A percentile compares a stretch with the other conserved stretches of the same genome.
These are phyloP conservation scores for Oryza australiensis DNA, from an alignment of 176 grass and related monocot species.

Conservation along the genomic window DNA sequence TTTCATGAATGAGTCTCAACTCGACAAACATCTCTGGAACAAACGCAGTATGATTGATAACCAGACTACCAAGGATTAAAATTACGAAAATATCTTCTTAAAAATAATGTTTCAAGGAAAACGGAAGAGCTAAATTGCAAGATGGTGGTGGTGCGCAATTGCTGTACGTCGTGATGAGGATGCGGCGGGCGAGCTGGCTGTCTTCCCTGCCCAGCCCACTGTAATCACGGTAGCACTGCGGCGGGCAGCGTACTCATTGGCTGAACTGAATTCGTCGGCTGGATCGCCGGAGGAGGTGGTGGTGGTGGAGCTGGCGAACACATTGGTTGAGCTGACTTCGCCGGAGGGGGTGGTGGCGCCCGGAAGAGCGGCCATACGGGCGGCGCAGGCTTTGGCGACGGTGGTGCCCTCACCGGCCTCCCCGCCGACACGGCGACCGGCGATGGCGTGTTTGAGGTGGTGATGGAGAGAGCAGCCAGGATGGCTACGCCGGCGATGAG, in stretches of 20 bases:
- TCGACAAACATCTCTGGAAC: background rate
- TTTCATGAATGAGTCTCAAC: background rate
- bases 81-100: background rate
- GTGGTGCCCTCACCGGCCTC: background rate
- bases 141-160: background rate
- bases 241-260: background rate
- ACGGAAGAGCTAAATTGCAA: background rate
- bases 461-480: background rate
- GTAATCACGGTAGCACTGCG: too few species aligned
- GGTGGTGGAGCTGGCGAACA: background rate
- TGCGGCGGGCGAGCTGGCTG: background rate
- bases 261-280: background rate
- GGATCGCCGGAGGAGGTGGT: background rate
- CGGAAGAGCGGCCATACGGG: background rate
- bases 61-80: background rate
- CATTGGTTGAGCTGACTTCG: background rate
- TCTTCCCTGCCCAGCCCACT: too few species aligned
- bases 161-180: background rate
- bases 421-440: background rate
- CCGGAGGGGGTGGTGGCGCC: background rate
- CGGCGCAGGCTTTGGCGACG: background rate
- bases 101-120: background rate
- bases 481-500: conserved; percentile 15
- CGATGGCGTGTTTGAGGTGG: background rate
- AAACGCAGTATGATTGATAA: background rate